These are phyloP conservation scores for Globisporangium spinosum DNA, from an alignment of 352 stramenopile species.

Conservation along the genomic window DNA sequence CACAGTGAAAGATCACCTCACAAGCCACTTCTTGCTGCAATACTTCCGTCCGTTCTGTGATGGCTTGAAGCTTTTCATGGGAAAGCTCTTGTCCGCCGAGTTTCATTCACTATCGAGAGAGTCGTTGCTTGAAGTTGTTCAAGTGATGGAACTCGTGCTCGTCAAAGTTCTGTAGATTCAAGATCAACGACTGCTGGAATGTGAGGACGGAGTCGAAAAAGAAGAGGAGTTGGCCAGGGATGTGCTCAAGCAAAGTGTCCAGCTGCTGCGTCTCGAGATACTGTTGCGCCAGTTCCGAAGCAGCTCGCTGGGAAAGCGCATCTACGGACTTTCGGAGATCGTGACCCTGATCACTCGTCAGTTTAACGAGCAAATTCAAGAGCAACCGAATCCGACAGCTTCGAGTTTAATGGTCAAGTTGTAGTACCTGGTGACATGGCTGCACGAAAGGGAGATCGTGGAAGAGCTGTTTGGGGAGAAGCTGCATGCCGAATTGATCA, in stretches of 20 bases:
- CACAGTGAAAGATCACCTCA: slow-evolving; percentile 55
- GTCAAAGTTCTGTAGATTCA: slow-evolving; percentile 27
- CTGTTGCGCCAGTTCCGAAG: slow-evolving; percentile 47
- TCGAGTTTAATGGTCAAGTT: slow-evolving; percentile 24
- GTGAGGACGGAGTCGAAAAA: not conserved
- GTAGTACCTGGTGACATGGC: slow-evolving; percentile 41
- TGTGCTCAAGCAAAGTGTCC: slow-evolving; percentile 25
- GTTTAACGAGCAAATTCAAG: slow-evolving; percentile 38
- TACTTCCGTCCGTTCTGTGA: slow-evolving; percentile 38
- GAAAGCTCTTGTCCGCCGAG: slow-evolving; percentile 20
- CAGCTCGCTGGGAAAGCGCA: slow-evolving; percentile 64
- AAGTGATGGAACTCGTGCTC: slow-evolving; percentile 58
- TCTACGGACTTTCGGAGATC: slow-evolving; percentile 69
- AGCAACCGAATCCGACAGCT: slow-evolving; percentile 27
- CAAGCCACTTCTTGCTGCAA: slow-evolving; percentile 30
- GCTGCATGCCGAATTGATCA: slow-evolving; percentile 69
- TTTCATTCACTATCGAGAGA: slow-evolving; percentile 45
- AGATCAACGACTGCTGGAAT: slow-evolving; percentile 2
- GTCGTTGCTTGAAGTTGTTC: slow-evolving; percentile 46
- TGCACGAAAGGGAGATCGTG: slow-evolving; percentile 42
- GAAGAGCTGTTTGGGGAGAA: slow-evolving; percentile 56
- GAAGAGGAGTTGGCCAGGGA: not conserved
- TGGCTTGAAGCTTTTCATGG: slow-evolving; percentile 29
- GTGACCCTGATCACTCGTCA: slow-evolving; percentile 37
- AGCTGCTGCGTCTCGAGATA: slow-evolving; percentile 52